Evolutionary conservation across 1,139 yeast species (phyloP), one percentile per base, ranked within the genome.

Genomic region (Geotrichum macrosporum): DNA sequence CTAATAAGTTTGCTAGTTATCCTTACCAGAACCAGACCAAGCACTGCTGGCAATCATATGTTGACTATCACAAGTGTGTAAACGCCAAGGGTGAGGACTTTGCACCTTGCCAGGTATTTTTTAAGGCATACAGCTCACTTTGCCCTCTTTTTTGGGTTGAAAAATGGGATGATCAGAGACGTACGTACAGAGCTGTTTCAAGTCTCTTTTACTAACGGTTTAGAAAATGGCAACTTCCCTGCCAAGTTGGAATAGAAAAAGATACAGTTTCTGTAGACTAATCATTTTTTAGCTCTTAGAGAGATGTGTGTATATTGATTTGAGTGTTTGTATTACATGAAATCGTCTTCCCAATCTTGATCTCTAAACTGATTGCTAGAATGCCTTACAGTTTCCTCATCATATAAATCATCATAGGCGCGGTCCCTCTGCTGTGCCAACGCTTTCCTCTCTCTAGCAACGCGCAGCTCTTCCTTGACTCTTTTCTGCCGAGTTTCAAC

Each of bases 1-100:
- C n/a, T n/a, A n/a, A n/a, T n/a, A n/a, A n/a, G n/a, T n/a, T n/a
- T n/a, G n/a, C n/a, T 34, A 49, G 52, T 29, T 50, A 50, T 81
- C 97, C 98, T 60, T 81, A 86, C 77, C 89, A 81, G 71, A 92
- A 89, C 80, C 98, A 89, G 73, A 84, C 96, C 64, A 88, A 84
- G 75, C 96, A 89, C 77, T 89, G 98, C 78, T 94, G 94, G 81
- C 97, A 89, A 75, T 78, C 94, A 59, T 92, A 89, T 76, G 87
- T 92, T 64, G 98, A 92, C 73, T 92, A 89, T 81, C 94, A 85
- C 83, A 89, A 88, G 73, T 92, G 98, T 76, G 80, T 92, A 68
- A 84, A 81, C 65, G 88, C 89, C 59, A 89, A 89, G 76, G 98
- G 98, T 67, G 97, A 92, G 73, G 97, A 89, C 56, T 92, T 92